Conservation (phyloP, 495 filamentous ascomycete species). For the Xylaria grammica region DNA sequence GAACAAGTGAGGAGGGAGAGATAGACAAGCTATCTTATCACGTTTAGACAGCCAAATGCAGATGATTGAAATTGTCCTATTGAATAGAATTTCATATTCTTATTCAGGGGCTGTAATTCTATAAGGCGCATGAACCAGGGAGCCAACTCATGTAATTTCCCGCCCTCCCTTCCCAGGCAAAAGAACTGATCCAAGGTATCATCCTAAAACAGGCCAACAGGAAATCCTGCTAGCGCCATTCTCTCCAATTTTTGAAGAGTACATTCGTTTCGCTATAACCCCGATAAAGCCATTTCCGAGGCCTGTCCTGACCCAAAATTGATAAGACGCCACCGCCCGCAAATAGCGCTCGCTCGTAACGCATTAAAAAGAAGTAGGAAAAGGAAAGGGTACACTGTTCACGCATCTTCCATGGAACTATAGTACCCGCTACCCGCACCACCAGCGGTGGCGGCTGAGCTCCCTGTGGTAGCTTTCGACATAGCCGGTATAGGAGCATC, state of each 20-base stretch:
- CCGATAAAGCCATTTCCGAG: neutral
- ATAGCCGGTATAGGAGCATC: slow-evolving; percentile 9
- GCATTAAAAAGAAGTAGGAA: neutral
- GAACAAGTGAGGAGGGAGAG: too few species aligned
- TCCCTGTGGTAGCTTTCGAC: slow-evolving; percentile 39
- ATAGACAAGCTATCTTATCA: too few species aligned
- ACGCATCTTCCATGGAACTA: slow-evolving; percentile 44
- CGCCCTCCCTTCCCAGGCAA: too few species aligned
- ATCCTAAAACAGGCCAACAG: neutral
- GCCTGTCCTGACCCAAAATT: neutral
- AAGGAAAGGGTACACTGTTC: neutral
- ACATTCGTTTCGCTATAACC: too few species aligned
- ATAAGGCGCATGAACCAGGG: too few species aligned
- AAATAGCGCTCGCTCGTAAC: neutral
- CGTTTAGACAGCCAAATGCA: too few species aligned
- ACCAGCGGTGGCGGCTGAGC: slow-evolving; percentile 51
- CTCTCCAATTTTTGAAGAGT: too few species aligned
- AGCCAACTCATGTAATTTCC: too few species aligned
- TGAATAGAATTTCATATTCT: too few species aligned
- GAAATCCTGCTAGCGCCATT: neutral
- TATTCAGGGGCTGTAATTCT: too few species aligned
- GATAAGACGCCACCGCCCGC: neutral
- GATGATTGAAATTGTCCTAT: too few species aligned
- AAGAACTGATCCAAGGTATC: slow-evolving; percentile 2
- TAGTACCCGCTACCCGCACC: slow-evolving; percentile 48